Percentiles rank a stretch among this genome's conserved stretches.
Evolutionary conservation across 2,329 filamentous ascomycete genomes (phyloP).

Genomic region (Penicillium sp.): DNA sequence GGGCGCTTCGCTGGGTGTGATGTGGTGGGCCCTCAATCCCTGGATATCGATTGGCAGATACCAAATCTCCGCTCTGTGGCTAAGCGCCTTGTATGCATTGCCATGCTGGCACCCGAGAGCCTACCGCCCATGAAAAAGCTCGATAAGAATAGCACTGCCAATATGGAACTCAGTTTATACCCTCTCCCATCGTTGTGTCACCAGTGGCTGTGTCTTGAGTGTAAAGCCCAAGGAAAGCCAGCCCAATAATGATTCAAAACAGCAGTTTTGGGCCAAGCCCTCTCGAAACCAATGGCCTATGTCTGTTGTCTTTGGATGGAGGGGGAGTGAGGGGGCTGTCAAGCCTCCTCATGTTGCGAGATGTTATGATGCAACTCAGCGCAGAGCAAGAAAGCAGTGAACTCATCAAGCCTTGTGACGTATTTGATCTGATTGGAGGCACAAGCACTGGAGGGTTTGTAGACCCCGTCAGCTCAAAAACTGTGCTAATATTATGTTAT

Average conservation of each 20-base stretch:
- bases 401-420: conserved; percentile 22
- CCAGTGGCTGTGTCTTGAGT: neutral
- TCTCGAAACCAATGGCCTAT: conserved; percentile 12
- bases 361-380: conserved; percentile 38
- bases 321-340: conserved; percentile 46
- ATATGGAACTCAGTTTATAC: neutral
- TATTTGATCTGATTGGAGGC: conserved; percentile 25
- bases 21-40: no score
- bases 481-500: neutral
- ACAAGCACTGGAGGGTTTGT: conserved; percentile 32
- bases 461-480: no score
- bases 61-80: neutral
- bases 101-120: neutral
- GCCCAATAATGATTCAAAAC: neutral
- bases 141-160: no score
- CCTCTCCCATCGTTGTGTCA: neutral
- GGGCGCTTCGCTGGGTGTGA: neutral
- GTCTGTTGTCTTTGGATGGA: conserved; percentile 36
- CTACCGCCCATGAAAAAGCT: no score
- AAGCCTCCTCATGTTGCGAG: conserved; percentile 37
- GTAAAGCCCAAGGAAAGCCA: neutral
- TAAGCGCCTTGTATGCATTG: conserved; percentile 8
- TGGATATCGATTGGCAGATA: neutral
- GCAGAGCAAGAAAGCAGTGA: conserved; percentile 10
- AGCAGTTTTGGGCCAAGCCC: neutral